phyloP scores from a whole-genome alignment of 2,329 filamentous ascomycete species.

The Paracamarosporium sp. region DNA sequence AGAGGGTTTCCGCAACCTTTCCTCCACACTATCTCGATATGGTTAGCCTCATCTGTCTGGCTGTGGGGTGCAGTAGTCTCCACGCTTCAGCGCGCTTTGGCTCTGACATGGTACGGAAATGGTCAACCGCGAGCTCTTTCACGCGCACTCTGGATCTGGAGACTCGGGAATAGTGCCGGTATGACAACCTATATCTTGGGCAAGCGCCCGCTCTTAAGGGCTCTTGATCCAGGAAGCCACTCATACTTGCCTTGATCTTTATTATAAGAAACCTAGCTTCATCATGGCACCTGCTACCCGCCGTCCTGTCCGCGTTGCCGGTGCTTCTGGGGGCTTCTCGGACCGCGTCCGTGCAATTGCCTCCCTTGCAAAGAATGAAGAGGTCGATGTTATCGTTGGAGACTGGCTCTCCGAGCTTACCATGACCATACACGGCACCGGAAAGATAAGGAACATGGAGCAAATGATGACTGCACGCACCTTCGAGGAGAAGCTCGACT shows the following conservation, averaged over 20 bases:
- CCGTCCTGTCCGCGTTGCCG: conserved; percentile 50
- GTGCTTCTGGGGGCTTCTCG: conserved; percentile 53
- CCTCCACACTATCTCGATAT: neutral
- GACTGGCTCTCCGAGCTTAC: conserved; percentile 41
- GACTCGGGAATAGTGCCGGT: conserved; percentile 10
- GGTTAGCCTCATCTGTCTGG: conserved; percentile 7
- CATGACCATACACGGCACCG: conserved; percentile 37
- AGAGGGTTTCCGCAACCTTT: neutral
- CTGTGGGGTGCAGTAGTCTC: conserved; percentile 22
- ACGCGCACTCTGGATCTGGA: conserved; percentile 6
- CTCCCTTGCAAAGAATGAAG: conserved; percentile 47
- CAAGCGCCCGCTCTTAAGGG: neutral
- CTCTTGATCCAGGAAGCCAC: neutral
- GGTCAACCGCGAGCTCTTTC: conserved; percentile 18
- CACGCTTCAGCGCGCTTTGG: conserved; percentile 7
- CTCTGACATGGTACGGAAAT: conserved; percentile 19
- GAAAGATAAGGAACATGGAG: conserved; percentile 40
- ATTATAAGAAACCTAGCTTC: neutral
- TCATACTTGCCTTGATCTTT: neutral
- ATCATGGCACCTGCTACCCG: conserved; percentile 30
- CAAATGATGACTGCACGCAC: conserved; percentile 49
- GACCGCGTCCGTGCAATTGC: conserved; percentile 52
- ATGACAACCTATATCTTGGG: conserved; percentile 15
- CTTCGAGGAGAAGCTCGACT: conserved; percentile 46
- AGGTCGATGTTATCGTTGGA: conserved; percentile 42